A percentile compares a stretch with the other conserved stretches of the same genome.
Evolutionary conservation across 345 rosid species (phyloP).

Genomic region (Eucalyptus dawsonii): DNA sequence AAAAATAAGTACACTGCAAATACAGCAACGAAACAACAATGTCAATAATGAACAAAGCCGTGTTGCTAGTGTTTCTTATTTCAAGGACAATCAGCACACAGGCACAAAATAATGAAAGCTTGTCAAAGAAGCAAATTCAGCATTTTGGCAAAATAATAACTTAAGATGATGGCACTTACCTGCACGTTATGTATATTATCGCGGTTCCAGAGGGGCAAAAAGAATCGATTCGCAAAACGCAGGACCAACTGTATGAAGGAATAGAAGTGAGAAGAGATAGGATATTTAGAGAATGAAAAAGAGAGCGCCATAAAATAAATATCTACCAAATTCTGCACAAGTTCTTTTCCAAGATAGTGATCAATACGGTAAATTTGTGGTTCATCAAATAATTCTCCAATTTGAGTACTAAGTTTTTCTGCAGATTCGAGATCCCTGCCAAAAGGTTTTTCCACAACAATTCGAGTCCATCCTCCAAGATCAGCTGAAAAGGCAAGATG

Average conservation of each 20-base stretch:
- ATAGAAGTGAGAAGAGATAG: conserved; percentile 3
- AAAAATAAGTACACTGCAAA: neutral
- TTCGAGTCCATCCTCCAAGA: conserved; percentile 94
- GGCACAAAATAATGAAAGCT: neutral
- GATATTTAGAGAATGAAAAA: neutral
- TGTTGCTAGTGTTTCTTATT: neutral
- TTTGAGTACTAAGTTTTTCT: conserved; percentile 74
- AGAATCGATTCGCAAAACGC: conserved; percentile 92
- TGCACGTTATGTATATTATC: conserved; percentile 96
- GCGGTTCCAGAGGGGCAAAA: conserved; percentile 96
- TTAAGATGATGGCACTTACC: conserved; percentile 27
- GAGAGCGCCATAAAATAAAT: neutral
- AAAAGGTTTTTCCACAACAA: conserved; percentile 96
- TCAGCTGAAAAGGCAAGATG: conserved; percentile 33
- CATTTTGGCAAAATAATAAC: neutral
- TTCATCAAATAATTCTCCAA: conserved; percentile 87
- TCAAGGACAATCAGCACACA: neutral
- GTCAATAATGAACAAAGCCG: neutral
- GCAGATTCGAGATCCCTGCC: conserved; percentile 85
- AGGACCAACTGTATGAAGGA: conserved; percentile 65
- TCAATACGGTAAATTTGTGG: conserved; percentile 90
- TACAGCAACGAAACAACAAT: neutral
- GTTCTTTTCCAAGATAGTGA: conserved; percentile 93
- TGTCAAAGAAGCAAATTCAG: neutral
- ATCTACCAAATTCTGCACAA: conserved; percentile 94